Base-by-base conservation (phyloP, 2,329 filamentous ascomycete genomes). In the Aspergillus niger region DNA sequence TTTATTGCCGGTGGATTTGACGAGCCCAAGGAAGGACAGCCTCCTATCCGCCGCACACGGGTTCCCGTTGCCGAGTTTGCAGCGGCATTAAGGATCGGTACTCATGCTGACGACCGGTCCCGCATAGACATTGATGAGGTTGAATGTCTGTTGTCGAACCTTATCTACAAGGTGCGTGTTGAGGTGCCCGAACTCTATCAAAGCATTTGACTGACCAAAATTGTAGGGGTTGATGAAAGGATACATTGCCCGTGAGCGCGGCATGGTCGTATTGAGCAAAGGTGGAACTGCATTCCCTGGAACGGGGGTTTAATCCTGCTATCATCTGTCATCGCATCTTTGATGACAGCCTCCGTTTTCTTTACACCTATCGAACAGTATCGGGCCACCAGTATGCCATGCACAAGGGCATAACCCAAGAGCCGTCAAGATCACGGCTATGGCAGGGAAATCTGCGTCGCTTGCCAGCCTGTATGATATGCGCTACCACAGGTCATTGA, bases 161-260 rank as follows among this genome's bases (percentile, higher is more conserved):
- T 97, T 85, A 97, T 99, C 63, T 99, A 98, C 82, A 99, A 98
- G 87, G 94, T 96, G 77, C 62, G 81, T 78, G 24, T 8, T 3
- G n/a, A 38, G 10, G 20, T 39, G n/a, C 20, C 22, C 15, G n/a
- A 22, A 20, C 2, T 2, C 8, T 8, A 11, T n/a, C 8, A 15
- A 17, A 55, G 17, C 22, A 20, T 3, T 10, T 60, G 39, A 61
- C 62, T 70, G 43, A 68, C 43, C 11, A 66, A 15, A 13, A 63
- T 69, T 30, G n/a, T 50, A 97, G 92, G 91, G 90, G 61, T 83
- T 95, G 24, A 97, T 99, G 91, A 99, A 98, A 79, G 95, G 96
- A 43, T 99, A 99, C 77, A 99, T 99, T 67, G 89, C 94, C 32
- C 89, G 94, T 57, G 93, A 97, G 68, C 87, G 91, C 67, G 90